These are phyloP conservation scores for Leishmania guyanensis DNA, from an alignment of 208 protist genomes.

Conservation along the genomic window DNA sequence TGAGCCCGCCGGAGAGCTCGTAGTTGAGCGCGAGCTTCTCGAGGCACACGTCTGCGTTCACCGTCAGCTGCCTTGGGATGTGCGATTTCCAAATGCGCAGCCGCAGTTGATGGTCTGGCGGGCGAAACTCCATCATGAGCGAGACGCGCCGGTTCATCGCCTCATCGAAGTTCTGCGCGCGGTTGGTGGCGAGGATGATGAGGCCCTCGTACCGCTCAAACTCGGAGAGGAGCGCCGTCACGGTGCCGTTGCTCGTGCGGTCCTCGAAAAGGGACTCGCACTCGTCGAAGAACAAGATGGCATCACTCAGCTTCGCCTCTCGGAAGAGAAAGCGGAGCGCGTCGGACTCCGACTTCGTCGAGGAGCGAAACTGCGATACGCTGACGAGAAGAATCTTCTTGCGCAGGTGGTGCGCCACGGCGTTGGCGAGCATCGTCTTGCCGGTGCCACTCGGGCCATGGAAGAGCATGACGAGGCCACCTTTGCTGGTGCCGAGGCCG, in stretches of 20 bases:
- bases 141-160: conserved; percentile 94
- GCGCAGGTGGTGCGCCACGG: conserved; percentile 84
- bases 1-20: conserved; percentile 91
- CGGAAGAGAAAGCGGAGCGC: conserved; percentile 91
- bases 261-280: conserved; percentile 92
- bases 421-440: conserved; percentile 95
- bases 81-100: conserved; percentile 85
- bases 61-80: conserved; percentile 54
- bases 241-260: conserved; percentile 73
- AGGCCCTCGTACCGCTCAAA: conserved; percentile 92
- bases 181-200: conserved; percentile 92
- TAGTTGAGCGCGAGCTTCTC: conserved; percentile 81
- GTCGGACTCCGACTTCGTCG: conserved; percentile 59
- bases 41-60: conserved; percentile 73
- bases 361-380: conserved; percentile 74
- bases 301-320: conserved; percentile 91
- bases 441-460: conserved; percentile 92
- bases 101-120: conserved; percentile 86
- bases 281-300: conserved; percentile 95
- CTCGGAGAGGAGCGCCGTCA: conserved; percentile 89
- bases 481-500: conserved; percentile 54
- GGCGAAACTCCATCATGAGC: conserved; percentile 91
- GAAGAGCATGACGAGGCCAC: conserved; percentile 91
- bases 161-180: conserved; percentile 88
- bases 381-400: conserved; percentile 92